Base-by-base conservation (phyloP, 2,329 filamentous ascomycete genomes). In the Penicillium sumatraense region DNA sequence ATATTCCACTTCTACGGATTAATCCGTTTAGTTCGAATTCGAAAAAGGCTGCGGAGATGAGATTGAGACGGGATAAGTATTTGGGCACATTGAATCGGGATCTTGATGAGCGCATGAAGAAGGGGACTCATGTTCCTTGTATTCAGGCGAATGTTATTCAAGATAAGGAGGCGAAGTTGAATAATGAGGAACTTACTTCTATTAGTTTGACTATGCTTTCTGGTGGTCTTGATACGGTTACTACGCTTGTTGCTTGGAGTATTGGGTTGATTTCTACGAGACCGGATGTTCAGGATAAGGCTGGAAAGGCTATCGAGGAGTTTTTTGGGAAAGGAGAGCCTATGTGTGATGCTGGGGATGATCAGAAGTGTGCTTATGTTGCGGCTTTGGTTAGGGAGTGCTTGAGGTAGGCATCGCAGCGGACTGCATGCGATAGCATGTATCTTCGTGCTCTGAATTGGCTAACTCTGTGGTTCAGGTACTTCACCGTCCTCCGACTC, bases 201-300 rank as follows among this genome's bases (percentile, higher is more conserved):
- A 89, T 89, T 62, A 86, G 83, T 58, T 70, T 89, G 57, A 89
- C 86, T 1, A 89, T 89, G 86, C 74, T 89, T 4, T 86, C 84
- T 0, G 86, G 86, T 0, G 86, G 86, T 0, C 74, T 89, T 3
- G 86, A 89, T 58, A 89, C 87, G 0, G 80, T 89, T 31, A 87
- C 85, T 1, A 88, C 86, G 0, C 75, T 86, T 5, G 81, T 89
- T 1, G 83, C 85, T 4, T 89, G 86, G 86, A 86, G 83, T 62
- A 78, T 89, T 48, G 84, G 81, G 0, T 75, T 87, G 24, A 72
- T 89, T 3, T 80, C 85, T 0, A 80, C 84, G 42, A 78, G 84
- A 20, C 82, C 81, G 0, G 85, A 89, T 53, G 80, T 89, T 5
- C 86, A 89, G 61, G 75, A 83, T 5, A 86, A 83, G 64, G 86